Evolutionary conservation across 257 asterid species (phyloP), one percentile per base, ranked within the genome.

Genomic region (Nicotiana paniculata): DNA sequence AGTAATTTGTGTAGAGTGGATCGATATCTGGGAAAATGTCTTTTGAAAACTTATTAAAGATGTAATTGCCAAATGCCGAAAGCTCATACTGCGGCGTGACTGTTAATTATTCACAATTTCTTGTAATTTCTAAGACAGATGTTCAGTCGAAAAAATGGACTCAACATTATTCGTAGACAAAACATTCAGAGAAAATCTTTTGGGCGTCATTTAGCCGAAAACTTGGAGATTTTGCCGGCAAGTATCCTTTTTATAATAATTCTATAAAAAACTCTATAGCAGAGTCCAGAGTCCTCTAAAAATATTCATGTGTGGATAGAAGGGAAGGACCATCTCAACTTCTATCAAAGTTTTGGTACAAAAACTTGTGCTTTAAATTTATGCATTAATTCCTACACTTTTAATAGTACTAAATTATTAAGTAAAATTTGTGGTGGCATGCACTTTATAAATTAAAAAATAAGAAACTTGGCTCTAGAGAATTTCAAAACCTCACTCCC

Each of bases 141-240:
- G 24, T 72, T 24, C 15, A 75, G 79, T 75, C 63, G 63, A 28
- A 75, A 75, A 75, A 51, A 75, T 51, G 59, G 79, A 75, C 79
- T 28, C 3, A 26, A 26, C 15, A 74, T 74, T 46, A 46, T 48
- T 74, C 15, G 3, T 48, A 74, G 15, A 48, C 46, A 75, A 24
- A 72, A 72, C 17, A 43, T 46, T 13, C 3, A 72, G 33, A 0
- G 8, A 72, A 75, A 16, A 74, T 74, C 63, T 58, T 18, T 51
- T 75, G 58, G 58, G 58, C 58, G 6, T 53, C 58, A 13, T 53
- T 75, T 75, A 26, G 79, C 46, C 43, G 63, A 13, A 13, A 74
- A 74, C 21, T 74, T 24, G 62, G 79, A 74, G 39, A 74, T 74
- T 72, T 74, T 74, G 61, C 35, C 7, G 15, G 39, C 62, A 74